phyloP scores from a whole-genome alignment of 2,329 filamentous ascomycete species.

The Colletotrichum acutatum region DNA sequence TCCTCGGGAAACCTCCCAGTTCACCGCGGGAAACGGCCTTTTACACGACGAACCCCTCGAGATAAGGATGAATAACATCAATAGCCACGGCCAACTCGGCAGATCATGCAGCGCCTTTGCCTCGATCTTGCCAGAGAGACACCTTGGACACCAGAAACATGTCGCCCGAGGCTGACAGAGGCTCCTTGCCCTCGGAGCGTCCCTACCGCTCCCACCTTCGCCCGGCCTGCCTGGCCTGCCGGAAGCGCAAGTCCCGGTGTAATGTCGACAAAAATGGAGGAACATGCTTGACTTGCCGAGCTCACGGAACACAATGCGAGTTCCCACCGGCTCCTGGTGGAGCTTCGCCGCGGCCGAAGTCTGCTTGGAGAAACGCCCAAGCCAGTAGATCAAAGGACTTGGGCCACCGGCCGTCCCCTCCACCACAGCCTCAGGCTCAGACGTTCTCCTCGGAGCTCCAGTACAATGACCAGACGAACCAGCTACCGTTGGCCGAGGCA shows the following conservation, averaged over 20 bases:
- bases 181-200: conserved; percentile 43
- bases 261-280: conserved; percentile 64
- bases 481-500: conserved; percentile 24
- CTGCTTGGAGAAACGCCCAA: conserved; percentile 9
- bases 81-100: conserved; percentile 7
- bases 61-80: conserved; percentile 2
- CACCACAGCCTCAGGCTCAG: background rate
- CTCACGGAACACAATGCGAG: conserved; percentile 66
- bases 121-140: too few species aligned
- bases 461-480: background rate
- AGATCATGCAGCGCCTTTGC: background rate
- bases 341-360: conserved; percentile 21
- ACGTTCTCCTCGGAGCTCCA: background rate
- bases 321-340: conserved; percentile 50
- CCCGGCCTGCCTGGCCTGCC: conserved; percentile 69
- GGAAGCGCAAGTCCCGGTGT: conserved; percentile 70
- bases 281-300: conserved; percentile 67
- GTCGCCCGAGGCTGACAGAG: conserved; percentile 8
- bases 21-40: background rate
- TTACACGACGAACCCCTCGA: background rate
- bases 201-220: conserved; percentile 72
- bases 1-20: background rate
- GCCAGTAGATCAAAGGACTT: conserved; percentile 5
- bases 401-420: background rate
- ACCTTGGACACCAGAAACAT: background rate